Conservation (phyloP, 305 asterid genomes). For the Solanum hybrid region DNA sequence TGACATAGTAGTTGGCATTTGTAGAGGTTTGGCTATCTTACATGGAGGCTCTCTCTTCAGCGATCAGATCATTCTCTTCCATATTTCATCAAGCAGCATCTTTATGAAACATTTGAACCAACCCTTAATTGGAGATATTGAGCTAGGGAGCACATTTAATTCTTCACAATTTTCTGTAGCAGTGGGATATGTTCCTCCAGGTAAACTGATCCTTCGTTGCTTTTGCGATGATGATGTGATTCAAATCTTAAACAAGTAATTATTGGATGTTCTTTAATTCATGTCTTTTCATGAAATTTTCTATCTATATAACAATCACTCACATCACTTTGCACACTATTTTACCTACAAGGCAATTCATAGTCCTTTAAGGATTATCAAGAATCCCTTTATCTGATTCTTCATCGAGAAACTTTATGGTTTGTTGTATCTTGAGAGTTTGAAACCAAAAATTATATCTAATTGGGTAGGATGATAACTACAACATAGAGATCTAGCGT, state of each 20-base stretch:
- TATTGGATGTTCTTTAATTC: not conserved
- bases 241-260: not conserved
- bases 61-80: not conserved
- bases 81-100: not conserved
- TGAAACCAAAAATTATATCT: not conserved
- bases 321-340: not conserved
- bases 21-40: not conserved
- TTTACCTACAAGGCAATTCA: not conserved
- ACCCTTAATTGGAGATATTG: slow-evolving; percentile 8
- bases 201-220: not conserved
- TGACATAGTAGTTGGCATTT: not conserved
- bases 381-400: not conserved
- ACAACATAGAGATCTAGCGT: not conserved
- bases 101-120: not conserved
- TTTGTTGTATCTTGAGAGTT: not conserved
- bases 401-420: not conserved
- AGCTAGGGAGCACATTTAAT: not conserved
- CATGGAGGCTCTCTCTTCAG: not conserved
- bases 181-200: slow-evolving; percentile 9
- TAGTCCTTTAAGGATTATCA: not conserved
- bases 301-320: not conserved
- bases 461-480: not conserved
- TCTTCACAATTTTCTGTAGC: not conserved
- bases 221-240: not conserved
- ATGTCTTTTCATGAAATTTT: not conserved